phyloP scores from a whole-genome alignment of 2,329 filamentous ascomycete species.

The Fusarium pseudocircinatum region DNA sequence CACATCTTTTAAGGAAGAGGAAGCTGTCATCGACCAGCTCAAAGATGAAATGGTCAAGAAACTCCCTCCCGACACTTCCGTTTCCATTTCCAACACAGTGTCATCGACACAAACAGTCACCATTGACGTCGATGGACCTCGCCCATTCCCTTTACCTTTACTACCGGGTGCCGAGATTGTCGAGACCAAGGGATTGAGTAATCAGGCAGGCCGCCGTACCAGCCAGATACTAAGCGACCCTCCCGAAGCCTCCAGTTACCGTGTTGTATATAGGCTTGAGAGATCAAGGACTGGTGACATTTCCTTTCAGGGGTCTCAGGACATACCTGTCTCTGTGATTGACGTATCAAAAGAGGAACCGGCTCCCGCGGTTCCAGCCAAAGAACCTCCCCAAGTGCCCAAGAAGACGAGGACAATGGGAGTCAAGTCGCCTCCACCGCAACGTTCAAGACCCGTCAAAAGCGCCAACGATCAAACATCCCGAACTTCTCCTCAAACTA shows the following conservation, averaged over 20 bases:
- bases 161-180: slow-evolving; percentile 69
- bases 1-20: slow-evolving; percentile 46
- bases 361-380: not conserved
- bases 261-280: slow-evolving; percentile 68
- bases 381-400: slow-evolving; percentile 16
- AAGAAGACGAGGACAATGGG: slow-evolving; percentile 16
- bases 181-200: slow-evolving; percentile 55
- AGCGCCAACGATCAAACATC: slow-evolving; percentile 6
- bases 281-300: slow-evolving; percentile 60
- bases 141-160: slow-evolving; percentile 61
- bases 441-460: slow-evolving; percentile 15
- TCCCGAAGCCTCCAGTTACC: slow-evolving; percentile 53
- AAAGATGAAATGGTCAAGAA: slow-evolving; percentile 65
- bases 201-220: slow-evolving; percentile 16
- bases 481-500: not conserved
- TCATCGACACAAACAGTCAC: slow-evolving; percentile 71
- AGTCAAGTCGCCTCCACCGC: slow-evolving; percentile 21
- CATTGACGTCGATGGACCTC: slow-evolving; percentile 67
- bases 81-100: slow-evolving; percentile 68
- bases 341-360: slow-evolving; percentile 43
- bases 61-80: slow-evolving; percentile 64
- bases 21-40: slow-evolving; percentile 55
- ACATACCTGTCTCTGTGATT: slow-evolving; percentile 39
- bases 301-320: slow-evolving; percentile 49
- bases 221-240: slow-evolving; percentile 35